Evolutionary conservation across 2,329 filamentous ascomycete species (phyloP), one percentile per base, ranked within the genome.

Genomic region (Didymellaceae sp.): DNA sequence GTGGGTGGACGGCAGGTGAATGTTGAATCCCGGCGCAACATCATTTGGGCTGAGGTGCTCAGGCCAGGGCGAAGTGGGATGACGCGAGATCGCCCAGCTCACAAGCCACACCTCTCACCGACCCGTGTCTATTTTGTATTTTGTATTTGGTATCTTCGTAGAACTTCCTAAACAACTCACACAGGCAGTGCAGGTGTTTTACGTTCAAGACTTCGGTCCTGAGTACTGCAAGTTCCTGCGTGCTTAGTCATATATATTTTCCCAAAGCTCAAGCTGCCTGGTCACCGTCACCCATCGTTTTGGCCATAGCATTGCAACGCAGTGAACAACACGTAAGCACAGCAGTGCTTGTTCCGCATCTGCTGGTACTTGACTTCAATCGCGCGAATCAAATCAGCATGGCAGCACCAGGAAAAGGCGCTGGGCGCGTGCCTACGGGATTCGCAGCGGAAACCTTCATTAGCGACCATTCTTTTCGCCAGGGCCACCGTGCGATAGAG

Each of bases 381-480:
- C 1, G 5, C 32, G 17, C 21, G 33, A 33, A 24, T 20, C 2
- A 11, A n/a, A 3, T 13, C 6, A 34, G 9, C 10, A 68, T 72
- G 64, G 54, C 61, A 16, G 32, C 44, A n/a, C 50, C 50, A 13
- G 61, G 58, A 20, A 58, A 61, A 49, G 54, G 60, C 43, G 49
- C 65, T 10, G 78, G 78, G 47, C 73, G 72, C 52, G 77, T 81
- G 9, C 78, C 78, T 2, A 97, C 94, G 0, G 94, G 94, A 9
- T 88, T 84, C 64, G 94, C 94, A 2, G 84, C 94, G 62, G 93
- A 99, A 74, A 91, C 89, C 0, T 89, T 85, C 61, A 85, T 99
- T 58, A 96, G 90, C 72, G 94, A 97, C 67, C 85, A 93, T 57
- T 91, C 90, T 0, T 99, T 99, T 71, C 86, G 90, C 61, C 85